phyloP scores from a whole-genome alignment of 306 rosid genomes.

The Cyclanthera cordifolia region DNA sequence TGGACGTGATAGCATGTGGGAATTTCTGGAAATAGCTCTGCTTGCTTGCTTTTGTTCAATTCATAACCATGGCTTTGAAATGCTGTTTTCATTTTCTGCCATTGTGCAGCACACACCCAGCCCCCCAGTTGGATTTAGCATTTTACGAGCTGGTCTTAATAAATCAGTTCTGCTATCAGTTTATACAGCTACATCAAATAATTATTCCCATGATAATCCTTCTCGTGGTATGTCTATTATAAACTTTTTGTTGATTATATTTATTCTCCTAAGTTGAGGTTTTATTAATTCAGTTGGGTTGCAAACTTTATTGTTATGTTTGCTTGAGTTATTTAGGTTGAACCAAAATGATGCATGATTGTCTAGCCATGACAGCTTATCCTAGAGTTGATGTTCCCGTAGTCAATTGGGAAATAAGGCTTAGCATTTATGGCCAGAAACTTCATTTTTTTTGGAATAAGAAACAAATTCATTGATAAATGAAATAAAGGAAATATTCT shows the following conservation, averaged over 20 bases:
- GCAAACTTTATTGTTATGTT: neutral
- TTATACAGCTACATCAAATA: slow-evolving; percentile 58
- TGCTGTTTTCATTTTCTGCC: slow-evolving; percentile 90
- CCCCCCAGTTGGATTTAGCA: slow-evolving; percentile 84
- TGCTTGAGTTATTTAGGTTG: neutral
- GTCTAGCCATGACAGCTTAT: neutral
- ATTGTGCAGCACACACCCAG: slow-evolving; percentile 85
- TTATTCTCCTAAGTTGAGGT: neutral
- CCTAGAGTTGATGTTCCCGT: neutral
- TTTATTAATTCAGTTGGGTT: neutral
- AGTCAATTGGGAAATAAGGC: too few relatives aligned
- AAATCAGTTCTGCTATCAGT: slow-evolving; percentile 85
- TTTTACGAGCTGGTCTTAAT: slow-evolving; percentile 87
- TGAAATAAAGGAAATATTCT: too few relatives aligned
- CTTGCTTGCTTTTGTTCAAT: slow-evolving; percentile 94
- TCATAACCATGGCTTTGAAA: slow-evolving; percentile 86
- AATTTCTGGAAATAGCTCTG: slow-evolving; percentile 81
- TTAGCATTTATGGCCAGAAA: too few relatives aligned
- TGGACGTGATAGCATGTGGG: slow-evolving; percentile 72
- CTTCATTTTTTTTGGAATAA: neutral
- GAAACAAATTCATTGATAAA: too few relatives aligned
- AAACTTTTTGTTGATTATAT: neutral
- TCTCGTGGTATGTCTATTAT: slow-evolving; percentile 49
- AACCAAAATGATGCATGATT: neutral
- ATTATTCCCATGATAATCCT: slow-evolving; percentile 38